phyloP scores from a whole-genome alignment of 805 yeast genomes.

The Candida manassasensis region DNA sequence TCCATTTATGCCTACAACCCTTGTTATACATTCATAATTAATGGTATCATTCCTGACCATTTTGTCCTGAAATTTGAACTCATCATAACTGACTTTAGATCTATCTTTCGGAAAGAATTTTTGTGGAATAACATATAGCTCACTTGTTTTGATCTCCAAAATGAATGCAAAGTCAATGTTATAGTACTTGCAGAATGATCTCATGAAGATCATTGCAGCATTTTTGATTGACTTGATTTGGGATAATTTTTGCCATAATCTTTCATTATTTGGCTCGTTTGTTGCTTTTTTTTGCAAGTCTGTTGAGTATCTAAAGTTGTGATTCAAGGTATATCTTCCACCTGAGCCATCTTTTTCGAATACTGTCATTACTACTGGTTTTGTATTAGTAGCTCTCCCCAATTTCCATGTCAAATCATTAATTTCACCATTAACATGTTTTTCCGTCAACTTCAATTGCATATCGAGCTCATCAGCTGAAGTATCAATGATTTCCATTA shows the following conservation, averaged over 20 bases:
- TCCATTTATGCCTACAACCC: conserved; percentile 44
- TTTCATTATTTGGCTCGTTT: conserved; percentile 6
- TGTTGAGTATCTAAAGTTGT: conserved; percentile 39
- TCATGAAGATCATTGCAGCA: conserved; percentile 41
- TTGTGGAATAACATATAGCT: conserved; percentile 36
- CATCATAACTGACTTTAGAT: conserved; percentile 41
- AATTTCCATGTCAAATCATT: conserved; percentile 31
- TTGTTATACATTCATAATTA: conserved; percentile 39
- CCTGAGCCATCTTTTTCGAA: conserved; percentile 67
- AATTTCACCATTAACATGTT: conserved; percentile 19
- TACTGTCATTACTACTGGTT: conserved; percentile 29
- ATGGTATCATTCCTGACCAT: conserved; percentile 19
- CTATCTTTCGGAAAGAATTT: conserved; percentile 42
- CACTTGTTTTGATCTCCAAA: conserved; percentile 48
- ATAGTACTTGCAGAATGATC: conserved; percentile 28
- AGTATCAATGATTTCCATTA: conserved; percentile 38
- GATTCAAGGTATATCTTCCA: conserved; percentile 50
- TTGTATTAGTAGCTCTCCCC: conserved; percentile 54
- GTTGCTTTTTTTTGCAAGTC: conserved; percentile 7
- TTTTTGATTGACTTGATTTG: conserved; percentile 36
- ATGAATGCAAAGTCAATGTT: conserved; percentile 44
- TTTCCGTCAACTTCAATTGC: conserved; percentile 8
- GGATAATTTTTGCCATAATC: conserved; percentile 32
- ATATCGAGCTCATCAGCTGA: conserved; percentile 18
- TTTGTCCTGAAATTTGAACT: conserved; percentile 34